Percentiles rank a stretch among this genome's conserved stretches.
phyloP scores from a whole-genome alignment of 345 rosid genomes.

The Excoecaria agallocha region DNA sequence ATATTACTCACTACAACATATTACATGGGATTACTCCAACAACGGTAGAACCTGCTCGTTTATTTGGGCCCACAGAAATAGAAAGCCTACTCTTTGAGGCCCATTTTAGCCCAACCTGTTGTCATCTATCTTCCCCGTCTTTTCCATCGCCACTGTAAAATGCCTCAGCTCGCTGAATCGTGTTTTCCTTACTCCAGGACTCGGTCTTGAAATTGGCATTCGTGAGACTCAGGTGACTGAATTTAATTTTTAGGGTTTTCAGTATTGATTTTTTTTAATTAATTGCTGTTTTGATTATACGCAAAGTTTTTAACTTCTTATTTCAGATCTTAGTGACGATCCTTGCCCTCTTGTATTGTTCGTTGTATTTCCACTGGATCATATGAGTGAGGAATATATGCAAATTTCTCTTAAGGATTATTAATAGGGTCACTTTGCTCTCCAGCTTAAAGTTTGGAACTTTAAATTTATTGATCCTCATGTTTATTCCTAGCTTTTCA shows the following conservation, averaged over 20 bases:
- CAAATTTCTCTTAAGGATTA: no score
- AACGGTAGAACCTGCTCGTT: neutral
- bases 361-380: no score
- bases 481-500: no score
- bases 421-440: no score
- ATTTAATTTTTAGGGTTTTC: constrained; percentile 2
- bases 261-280: neutral
- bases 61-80: neutral
- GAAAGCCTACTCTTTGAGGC: neutral
- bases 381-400: no score
- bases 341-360: no score
- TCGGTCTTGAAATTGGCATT: neutral
- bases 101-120: neutral
- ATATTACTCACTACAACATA: no score
- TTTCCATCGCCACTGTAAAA: neutral
- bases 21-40: no score
- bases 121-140: neutral
- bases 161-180: neutral
- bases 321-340: neutral
- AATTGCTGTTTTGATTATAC: neutral
- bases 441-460: no score
- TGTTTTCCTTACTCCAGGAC: neutral
- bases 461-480: no score
- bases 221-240: neutral
- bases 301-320: neutral